Conservation (phyloP, 768 basidiomycete genomes). For the button mushroom (Agaricus bisporus) region DNA sequence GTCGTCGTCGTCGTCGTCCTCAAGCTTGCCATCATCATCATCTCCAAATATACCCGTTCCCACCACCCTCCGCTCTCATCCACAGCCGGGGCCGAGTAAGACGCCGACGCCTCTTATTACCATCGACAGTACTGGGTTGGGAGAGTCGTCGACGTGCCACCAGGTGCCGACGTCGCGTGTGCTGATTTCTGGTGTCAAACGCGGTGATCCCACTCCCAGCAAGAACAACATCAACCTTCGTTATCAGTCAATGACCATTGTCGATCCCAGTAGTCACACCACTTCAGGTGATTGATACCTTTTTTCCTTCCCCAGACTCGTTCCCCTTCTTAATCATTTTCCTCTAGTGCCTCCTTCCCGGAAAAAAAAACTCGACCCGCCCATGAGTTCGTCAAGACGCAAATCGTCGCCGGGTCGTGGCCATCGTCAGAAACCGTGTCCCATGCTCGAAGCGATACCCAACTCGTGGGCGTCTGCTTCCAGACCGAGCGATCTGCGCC, state of each 20-base stretch:
- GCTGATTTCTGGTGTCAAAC: neutral
- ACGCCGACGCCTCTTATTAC: neutral
- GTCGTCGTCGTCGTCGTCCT: neutral
- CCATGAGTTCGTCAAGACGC: neutral
- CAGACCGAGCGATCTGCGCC: slow-evolving; percentile 7
- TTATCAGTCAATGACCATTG: slow-evolving; percentile 9
- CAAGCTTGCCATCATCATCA: too few species aligned
- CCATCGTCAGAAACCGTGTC: neutral
- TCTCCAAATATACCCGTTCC: slow-evolving; percentile 2
- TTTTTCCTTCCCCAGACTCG: neutral
- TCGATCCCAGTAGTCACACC: slow-evolving; percentile 4
- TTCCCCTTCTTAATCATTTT: neutral
- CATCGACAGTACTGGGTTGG: neutral
- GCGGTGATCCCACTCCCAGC: neutral
- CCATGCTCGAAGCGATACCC: slow-evolving; percentile 6
- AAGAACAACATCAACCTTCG: slow-evolving; percentile 6
- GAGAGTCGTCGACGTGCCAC: too few species aligned
- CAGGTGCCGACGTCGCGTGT: neutral
- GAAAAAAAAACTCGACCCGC: neutral
- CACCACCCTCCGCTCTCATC: neutral
- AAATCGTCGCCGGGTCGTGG: neutral
- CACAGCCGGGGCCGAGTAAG: slow-evolving; percentile 6
- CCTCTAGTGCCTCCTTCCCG: neutral
- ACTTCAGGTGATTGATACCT: neutral
- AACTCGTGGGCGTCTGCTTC: slow-evolving; percentile 10